Base-by-base conservation (phyloP, 352 stramenopile species). In the Pythium diclinum region DNA sequence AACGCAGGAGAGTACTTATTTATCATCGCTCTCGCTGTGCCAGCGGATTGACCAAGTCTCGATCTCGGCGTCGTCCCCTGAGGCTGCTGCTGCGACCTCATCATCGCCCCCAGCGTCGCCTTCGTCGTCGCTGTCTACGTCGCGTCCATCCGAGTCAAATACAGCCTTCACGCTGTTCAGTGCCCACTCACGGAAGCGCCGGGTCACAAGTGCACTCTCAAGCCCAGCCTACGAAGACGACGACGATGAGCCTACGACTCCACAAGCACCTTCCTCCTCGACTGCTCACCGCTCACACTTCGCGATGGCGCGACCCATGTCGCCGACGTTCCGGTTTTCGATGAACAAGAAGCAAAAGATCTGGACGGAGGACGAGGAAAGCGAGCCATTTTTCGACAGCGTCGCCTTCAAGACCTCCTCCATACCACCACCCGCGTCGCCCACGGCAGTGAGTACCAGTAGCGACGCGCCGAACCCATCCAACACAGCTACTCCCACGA, bases 21-120 rank as follows among this genome's bases (percentile, higher is more conserved):
- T 78, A 63, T 75, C 76, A 51, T 84, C 82, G 6, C 58, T 91
- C 34, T 89, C 85, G 38, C 64, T 94, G 36, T 87, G 77, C 62
- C 77, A 94, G 59, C 78, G 80, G 1, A 94, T 94, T 34, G 81
- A 77, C 46, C 83, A 92, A 33, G 83, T 92, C 10, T 84, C 81
- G 5, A 94, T 94, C 33, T 94, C 85, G 4, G 74, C 80, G 7
- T 16, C 54, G 2, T 65, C 65, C 3, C 34, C 58, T 3, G 23
- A 54, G 11, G 34, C 23, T n/a, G 19, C 63, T 16, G 23, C 32
- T 16, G 23, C 13, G 6, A 23, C 21, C 6, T 19, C 51, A 5
- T 13, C 56, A 7, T 57, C 56, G 10, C 40, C 51, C 3, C 44
- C 44, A 30, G 44, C 14, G 1, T 49, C 52, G 10, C 42, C 47